These are phyloP conservation scores for Pneumocystis wakefieldiae DNA, from an alignment of 1,139 yeast species.

Conservation along the genomic window DNA sequence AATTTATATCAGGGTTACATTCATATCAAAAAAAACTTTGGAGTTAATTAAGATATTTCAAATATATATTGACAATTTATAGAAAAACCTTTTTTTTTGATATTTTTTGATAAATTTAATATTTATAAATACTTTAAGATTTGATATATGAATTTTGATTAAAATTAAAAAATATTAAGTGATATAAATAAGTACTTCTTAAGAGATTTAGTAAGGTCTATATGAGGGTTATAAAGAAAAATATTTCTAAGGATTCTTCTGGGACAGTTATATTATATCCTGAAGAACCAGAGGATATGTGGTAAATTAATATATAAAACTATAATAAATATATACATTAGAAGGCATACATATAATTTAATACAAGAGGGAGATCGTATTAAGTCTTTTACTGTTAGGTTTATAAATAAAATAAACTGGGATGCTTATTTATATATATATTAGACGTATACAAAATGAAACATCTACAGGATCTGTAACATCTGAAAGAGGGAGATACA, in stretches of 20 bases:
- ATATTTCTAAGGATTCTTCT: slow-evolving; percentile 45
- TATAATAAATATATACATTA: not conserved
- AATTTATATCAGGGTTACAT: not conserved
- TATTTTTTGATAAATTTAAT: not conserved
- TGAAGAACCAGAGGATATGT: slow-evolving; percentile 82
- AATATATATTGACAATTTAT: not conserved
- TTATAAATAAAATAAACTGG: not conserved
- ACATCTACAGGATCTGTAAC: slow-evolving; percentile 24
- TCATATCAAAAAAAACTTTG: not conserved
- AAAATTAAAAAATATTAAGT: not conserved
- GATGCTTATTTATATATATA: slow-evolving; percentile 28
- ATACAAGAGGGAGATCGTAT: slow-evolving; percentile 64
- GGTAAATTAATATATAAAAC: slow-evolving; percentile 26
- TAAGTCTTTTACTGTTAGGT: slow-evolving; percentile 47
- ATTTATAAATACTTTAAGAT: not conserved
- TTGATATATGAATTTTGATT: not conserved
- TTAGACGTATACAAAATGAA: slow-evolving; percentile 29
- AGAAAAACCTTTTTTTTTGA: not conserved
- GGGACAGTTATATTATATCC: slow-evolving; percentile 58
- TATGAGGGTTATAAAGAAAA: slow-evolving; percentile 42
- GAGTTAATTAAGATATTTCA: not conserved
- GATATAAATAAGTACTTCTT: not conserved
- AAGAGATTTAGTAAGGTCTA: not conserved
- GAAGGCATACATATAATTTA: slow-evolving; percentile 51
- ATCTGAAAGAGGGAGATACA: slow-evolving; percentile 42